These are phyloP conservation scores for Scheffersomyces quercinus DNA, from an alignment of 1,139 yeast species.

Conservation along the genomic window DNA sequence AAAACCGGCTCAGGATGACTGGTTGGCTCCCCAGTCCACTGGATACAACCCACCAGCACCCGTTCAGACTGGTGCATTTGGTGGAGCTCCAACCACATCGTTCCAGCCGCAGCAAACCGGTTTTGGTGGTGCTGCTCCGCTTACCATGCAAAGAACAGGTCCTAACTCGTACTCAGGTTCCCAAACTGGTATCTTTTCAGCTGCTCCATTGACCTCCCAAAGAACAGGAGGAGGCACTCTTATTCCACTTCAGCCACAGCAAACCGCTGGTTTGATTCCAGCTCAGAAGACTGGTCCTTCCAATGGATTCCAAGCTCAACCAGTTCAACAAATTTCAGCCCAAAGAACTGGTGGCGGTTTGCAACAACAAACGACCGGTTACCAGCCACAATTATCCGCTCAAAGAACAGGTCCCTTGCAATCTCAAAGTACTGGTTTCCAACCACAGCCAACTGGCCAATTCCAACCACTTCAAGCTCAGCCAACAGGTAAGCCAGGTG, in stretches of 20 bases:
- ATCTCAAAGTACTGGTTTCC: conserved; percentile 15
- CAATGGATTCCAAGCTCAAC: conserved; percentile 1
- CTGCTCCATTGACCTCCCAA: conserved; percentile 30
- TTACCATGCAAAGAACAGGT: not conserved
- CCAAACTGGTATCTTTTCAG: conserved; percentile 5
- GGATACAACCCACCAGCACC: conserved; percentile 21
- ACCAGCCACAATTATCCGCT: conserved; percentile 5
- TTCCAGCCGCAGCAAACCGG: conserved; percentile 42
- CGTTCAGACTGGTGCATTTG: not conserved
- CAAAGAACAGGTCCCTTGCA: conserved; percentile 13
- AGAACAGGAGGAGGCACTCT: conserved; percentile 45
- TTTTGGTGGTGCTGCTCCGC: conserved; percentile 21
- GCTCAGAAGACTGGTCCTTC: conserved; percentile 38
- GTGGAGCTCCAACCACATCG: conserved; percentile 23
- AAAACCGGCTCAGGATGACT: conserved; percentile 24
- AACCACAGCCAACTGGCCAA: conserved; percentile 3
- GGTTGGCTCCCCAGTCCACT: conserved; percentile 29
- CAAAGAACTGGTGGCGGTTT: conserved; percentile 3
- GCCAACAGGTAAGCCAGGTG: conserved; percentile 77
- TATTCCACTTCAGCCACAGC: conserved; percentile 50
- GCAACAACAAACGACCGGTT: conserved; percentile 11
- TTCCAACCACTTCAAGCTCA: conserved; percentile 42
- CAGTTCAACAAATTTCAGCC: conserved; percentile 6
- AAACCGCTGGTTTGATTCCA: conserved; percentile 48
- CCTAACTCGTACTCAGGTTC: conserved; percentile 6